These are phyloP conservation scores for Candida quercuum DNA, from an alignment of 805 yeast species.

Conservation along the genomic window DNA sequence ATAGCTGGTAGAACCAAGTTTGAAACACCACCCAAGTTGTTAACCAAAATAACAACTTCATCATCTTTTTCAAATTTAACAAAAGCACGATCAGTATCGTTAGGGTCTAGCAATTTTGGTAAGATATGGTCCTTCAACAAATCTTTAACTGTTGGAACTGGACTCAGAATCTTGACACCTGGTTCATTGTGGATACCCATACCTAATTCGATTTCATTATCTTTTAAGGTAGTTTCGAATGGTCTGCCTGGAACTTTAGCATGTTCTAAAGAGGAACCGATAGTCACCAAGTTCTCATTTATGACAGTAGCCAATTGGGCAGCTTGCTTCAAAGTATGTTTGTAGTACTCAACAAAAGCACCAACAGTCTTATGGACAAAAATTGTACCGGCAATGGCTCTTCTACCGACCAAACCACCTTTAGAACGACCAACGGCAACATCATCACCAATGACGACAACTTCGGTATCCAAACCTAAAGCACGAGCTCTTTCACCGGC, in stretches of 20 bases:
- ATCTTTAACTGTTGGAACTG: constrained; percentile 64
- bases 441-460: constrained; percentile 83
- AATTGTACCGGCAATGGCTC: constrained; percentile 91
- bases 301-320: constrained; percentile 54
- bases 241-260: constrained; percentile 84
- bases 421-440: constrained; percentile 90
- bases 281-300: constrained; percentile 67
- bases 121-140: constrained; percentile 54
- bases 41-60: constrained; percentile 64
- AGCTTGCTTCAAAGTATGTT: constrained; percentile 45
- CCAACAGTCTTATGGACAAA: constrained; percentile 84
- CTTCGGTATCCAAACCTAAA: constrained; percentile 64
- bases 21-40: constrained; percentile 89
- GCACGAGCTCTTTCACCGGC: constrained; percentile 86
- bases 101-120: constrained; percentile 51
- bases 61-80: constrained; percentile 64
- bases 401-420: constrained; percentile 87
- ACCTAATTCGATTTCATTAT: constrained; percentile 78
- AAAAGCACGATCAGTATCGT: constrained; percentile 75
- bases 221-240: constrained; percentile 46
- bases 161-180: constrained; percentile 52
- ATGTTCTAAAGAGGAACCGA: constrained; percentile 87
- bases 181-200: constrained; percentile 97
- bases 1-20: constrained; percentile 73
- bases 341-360: constrained; percentile 49